Base-by-base conservation (phyloP, 1,139 yeast genomes). In the Candida smagusa region DNA sequence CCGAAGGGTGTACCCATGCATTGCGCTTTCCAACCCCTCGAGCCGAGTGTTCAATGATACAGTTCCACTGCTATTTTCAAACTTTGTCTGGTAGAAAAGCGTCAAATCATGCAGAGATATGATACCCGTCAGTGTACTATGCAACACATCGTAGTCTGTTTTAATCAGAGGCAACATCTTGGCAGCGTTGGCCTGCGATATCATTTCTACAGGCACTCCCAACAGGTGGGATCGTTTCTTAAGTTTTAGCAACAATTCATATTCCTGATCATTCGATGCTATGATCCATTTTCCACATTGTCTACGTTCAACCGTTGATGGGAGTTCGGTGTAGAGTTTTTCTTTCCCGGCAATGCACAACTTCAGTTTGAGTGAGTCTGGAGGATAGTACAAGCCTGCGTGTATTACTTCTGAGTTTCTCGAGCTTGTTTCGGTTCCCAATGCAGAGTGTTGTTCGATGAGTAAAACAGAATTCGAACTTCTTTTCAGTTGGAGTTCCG, bases 401-500 rank as follows among this genome's bases (percentile, higher is more conserved):
- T 89, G 97, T 26, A 89, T 83, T 23, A 89, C 97, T 52, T 89
- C 97, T 2, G 95, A 85, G 64, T 89, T 89, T 36, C 96, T 67
- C 9, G 94, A 77, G 2, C 95, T 82, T 0, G 96, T 88, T 53
- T 89, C 96, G 48, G 76, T 72, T 1, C 96, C 96, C 35, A 81
- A 56, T 22, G 66, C 67, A 2, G 61, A 58, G 53, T 88, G 79
- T 49, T 84, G 79, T 50, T 89, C 97, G 2, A 88, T 56, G 8
- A 89, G 56, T 1, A 87, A 61, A 0, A 87, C 89, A 2, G 59
- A 56, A 43, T 75, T 74, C 0, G 69, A 63, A 9, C 5, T n/a
- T 1, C 60, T 45, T 2, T 59, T 56, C 8, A 59, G 55, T 42
- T 77, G 77, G 31, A 89, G 62, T 47, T 83, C 82, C 0, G 90